Evolutionary conservation across 345 rosid species (phyloP).

Genomic region (Noccaea bulbosa): DNA sequence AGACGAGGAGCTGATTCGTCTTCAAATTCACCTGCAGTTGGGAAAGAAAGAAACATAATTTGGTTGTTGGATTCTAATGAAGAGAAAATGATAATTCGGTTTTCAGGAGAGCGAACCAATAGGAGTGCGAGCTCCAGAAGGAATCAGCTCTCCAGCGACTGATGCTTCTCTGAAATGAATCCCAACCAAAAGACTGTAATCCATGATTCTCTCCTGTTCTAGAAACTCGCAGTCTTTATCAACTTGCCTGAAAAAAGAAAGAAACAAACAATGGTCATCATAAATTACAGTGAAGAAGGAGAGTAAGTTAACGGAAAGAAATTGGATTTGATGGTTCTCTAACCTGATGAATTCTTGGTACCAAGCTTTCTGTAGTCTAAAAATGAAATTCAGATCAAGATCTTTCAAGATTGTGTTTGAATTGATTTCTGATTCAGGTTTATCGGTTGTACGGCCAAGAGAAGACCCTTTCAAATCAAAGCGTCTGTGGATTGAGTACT

Average conservation of each 20-base stretch:
- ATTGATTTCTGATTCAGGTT: slow-evolving; percentile 76
- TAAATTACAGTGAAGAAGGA: slow-evolving; percentile 13
- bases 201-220: slow-evolving; percentile 96
- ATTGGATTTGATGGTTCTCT: slow-evolving; percentile 16
- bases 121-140: slow-evolving; percentile 58
- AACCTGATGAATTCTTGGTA: slow-evolving; percentile 89
- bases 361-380: slow-evolving; percentile 83
- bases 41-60: neutral
- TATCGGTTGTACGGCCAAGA: slow-evolving; percentile 84
- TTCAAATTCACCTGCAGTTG: slow-evolving; percentile 39
- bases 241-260: slow-evolving; percentile 59
- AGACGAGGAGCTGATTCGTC: slow-evolving; percentile 46
- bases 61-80: neutral
- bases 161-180: slow-evolving; percentile 83
- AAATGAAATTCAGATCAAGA: slow-evolving; percentile 85
- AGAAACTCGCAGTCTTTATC: slow-evolving; percentile 92
- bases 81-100: neutral
- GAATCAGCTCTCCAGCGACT: slow-evolving; percentile 58
- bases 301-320: neutral
- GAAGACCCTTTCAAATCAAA: slow-evolving; percentile 96
- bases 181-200: slow-evolving; percentile 89
- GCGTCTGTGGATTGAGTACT: slow-evolving; percentile 74
- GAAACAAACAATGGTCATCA: neutral
- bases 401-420: slow-evolving; percentile 86
- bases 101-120: slow-evolving; percentile 24